Evolutionary conservation across 139 green algal genomes (phyloP).

Genomic region (Pseudopediastrum boryanum): DNA sequence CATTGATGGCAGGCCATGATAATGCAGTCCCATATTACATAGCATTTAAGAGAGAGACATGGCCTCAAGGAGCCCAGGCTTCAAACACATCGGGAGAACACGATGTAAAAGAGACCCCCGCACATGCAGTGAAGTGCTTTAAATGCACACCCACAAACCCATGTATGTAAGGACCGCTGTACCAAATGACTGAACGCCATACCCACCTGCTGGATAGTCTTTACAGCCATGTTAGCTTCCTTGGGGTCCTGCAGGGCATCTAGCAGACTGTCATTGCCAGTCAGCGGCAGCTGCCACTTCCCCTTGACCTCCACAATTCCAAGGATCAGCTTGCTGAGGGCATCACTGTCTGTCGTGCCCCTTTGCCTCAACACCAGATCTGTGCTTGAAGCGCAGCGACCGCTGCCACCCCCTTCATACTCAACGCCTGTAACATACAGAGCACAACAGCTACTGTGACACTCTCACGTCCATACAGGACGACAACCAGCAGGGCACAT

Average conservation of each 20-base stretch:
- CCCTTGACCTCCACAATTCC: constrained; percentile 9
- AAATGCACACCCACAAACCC: too few relatives aligned
- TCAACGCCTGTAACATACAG: constrained; percentile 15
- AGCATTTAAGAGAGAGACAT: too few relatives aligned
- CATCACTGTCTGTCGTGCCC: not conserved
- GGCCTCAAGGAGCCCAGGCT: too few relatives aligned
- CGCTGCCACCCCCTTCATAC: not conserved
- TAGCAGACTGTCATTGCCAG: constrained; percentile 1
- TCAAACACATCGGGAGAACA: too few relatives aligned
- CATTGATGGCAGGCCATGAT: not conserved
- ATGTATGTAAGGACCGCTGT: too few relatives aligned
- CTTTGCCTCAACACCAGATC: constrained; percentile 2
- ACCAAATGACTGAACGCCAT: not conserved
- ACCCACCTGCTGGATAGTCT: not conserved
- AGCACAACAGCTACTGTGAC: too few relatives aligned
- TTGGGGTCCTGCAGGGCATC: not conserved
- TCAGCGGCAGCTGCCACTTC: constrained; percentile 21
- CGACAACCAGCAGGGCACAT: too few relatives aligned
- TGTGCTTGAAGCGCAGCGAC: not conserved
- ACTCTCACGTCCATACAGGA: too few relatives aligned
- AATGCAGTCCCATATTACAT: too few relatives aligned
- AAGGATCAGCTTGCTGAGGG: constrained; percentile 6
- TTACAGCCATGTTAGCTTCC: not conserved
- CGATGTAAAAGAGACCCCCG: too few relatives aligned
- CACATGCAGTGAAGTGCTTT: too few relatives aligned